Evolutionary conservation across 495 filamentous ascomycete species (phyloP), one percentile per base, ranked within the genome.

Genomic region (Hyaloscypha hepaticicola): DNA sequence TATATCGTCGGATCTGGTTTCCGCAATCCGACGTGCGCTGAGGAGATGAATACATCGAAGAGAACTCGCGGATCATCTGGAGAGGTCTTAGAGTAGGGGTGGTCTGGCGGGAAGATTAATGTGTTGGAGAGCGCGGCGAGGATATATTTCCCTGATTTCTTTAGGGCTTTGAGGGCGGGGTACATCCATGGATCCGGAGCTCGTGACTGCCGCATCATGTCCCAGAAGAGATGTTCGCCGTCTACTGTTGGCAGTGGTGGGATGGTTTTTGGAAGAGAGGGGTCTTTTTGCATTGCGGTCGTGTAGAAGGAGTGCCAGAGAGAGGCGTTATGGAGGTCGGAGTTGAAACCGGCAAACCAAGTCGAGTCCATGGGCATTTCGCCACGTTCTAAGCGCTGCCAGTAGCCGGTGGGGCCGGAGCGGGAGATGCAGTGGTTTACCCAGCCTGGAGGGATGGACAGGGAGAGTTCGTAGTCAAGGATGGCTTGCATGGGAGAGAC

Each of bases 401-500:
- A 99, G 75, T 85, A 88, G 27, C 95, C 95, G 58, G 84, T 77
- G n/a, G 93, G 93, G 1, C 85, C 82, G 50, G 87, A 84, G 52
- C 82, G 81, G 26, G 90, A 90, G 73, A 97, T 96, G 72, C 89
- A 88, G 80, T 88, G 87, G 77, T 97, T 97, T 66, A 99, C 81
- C 88, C 90, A 99, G 73, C 92, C 92, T 16, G 83, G 79, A 1
- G 93, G 93, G 59, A 99, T 93, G 27, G 80, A 77, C 53, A 90
- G 78, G 61, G 81, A 78, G 31, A 85, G 74, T 73, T 98, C 95
- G 75, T 96, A 97, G 74, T 95, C 86, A 60, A 93, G 80, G 71
- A 99, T 97, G 5, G 89, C 88, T 78, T 96, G 91, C 73, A 99
- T 90, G 31, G 95, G 95, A 4, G 93, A 97, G 27, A 90, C 79